Percentiles rank a stretch among this genome's conserved stretches.
Evolutionary conservation across 768 basidiomycete species (phyloP).

Genomic region (Psilocybe tampanensis): DNA sequence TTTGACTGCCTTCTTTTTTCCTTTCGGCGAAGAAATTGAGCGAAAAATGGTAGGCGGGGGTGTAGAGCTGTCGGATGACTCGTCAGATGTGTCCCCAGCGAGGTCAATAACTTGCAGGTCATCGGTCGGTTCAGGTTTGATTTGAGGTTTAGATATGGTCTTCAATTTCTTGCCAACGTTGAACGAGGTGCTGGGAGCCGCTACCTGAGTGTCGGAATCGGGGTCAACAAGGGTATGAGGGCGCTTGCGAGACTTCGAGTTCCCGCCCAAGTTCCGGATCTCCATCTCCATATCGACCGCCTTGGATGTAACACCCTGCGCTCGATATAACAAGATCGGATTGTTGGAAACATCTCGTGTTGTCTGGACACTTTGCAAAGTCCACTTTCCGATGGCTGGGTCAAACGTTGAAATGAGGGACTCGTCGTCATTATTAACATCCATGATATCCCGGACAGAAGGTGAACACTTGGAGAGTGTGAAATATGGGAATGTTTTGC

Average conservation of each 20-base stretch:
- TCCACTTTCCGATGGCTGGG: neutral
- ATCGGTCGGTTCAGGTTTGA: too few relatives aligned
- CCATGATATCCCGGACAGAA: neutral
- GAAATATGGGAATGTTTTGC: conserved; percentile 8
- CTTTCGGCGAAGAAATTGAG: too few relatives aligned
- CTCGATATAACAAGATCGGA: conserved; percentile 10
- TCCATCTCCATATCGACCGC: neutral
- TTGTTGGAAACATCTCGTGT: neutral
- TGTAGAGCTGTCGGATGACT: too few relatives aligned
- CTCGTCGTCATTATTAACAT: conserved; percentile 1
- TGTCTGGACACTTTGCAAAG: neutral
- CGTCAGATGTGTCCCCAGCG: too few relatives aligned
- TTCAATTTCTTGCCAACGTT: neutral
- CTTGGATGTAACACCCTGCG: neutral
- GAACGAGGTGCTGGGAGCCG: neutral
- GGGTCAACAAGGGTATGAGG: neutral
- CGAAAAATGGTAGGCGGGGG: too few relatives aligned
- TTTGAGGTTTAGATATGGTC: too few relatives aligned
- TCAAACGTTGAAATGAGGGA: conserved; percentile 7
- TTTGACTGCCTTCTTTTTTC: too few relatives aligned
- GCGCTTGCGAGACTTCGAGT: neutral
- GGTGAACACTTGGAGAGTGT: conserved; percentile 1
- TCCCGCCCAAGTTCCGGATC: neutral
- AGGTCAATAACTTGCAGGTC: too few relatives aligned
- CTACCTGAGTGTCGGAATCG: too few relatives aligned